phyloP scores from a whole-genome alignment of 805 yeast species.

The Kluyveromyces dobzhanskii region DNA sequence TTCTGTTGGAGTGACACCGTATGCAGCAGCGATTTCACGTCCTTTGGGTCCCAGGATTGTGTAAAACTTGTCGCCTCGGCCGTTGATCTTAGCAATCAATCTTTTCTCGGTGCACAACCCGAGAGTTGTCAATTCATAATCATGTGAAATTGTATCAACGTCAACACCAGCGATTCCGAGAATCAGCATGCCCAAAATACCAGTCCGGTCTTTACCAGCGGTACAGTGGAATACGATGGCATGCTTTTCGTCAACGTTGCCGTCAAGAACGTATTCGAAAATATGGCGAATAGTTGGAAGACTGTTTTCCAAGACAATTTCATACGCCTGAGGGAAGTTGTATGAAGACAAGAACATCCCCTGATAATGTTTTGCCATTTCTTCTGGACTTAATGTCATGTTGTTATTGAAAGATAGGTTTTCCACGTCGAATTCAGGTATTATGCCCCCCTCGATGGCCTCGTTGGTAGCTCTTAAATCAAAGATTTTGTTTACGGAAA shows the following conservation, averaged over 20 bases:
- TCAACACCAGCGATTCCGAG: constrained; percentile 60
- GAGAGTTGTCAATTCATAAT: constrained; percentile 64
- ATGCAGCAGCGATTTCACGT: constrained; percentile 23
- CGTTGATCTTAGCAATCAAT: constrained; percentile 22
- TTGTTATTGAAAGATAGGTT: constrained; percentile 51
- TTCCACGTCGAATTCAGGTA: constrained; percentile 34
- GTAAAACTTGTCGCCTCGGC: constrained; percentile 31
- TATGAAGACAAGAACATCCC: constrained; percentile 50
- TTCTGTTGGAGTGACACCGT: constrained; percentile 28
- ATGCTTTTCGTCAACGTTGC: constrained; percentile 28
- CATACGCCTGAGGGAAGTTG: constrained; percentile 57
- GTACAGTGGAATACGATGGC: constrained; percentile 67
- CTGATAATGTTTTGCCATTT: constrained; percentile 46
- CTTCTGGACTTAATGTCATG: constrained; percentile 55
- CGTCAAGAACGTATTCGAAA: constrained; percentile 48
- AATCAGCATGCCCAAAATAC: constrained; percentile 60
- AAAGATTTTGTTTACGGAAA: constrained; percentile 41
- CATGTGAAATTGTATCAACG: constrained; percentile 55
- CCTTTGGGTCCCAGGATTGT: constrained; percentile 19
- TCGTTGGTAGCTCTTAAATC: constrained; percentile 64
- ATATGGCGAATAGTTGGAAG: constrained; percentile 39
- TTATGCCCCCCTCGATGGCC: constrained; percentile 29
- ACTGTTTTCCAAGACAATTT: constrained; percentile 47
- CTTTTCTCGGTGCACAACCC: constrained; percentile 46
- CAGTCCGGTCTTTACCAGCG: constrained; percentile 85